Evolutionary conservation across 1,139 yeast species (phyloP).

Genomic region (Yamadazyma taylorii): DNA sequence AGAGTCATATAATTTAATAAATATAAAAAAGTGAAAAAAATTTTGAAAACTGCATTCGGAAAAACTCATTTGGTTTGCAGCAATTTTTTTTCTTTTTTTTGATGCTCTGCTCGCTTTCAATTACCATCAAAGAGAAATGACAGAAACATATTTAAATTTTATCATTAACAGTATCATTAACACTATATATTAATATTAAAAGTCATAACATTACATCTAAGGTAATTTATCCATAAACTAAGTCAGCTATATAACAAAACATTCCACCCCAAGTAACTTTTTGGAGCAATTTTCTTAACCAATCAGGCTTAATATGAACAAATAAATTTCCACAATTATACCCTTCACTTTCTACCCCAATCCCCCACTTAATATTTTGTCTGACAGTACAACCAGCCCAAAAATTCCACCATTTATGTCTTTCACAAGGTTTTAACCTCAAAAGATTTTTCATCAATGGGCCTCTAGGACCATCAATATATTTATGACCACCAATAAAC

Average conservation of each 20-base stretch:
- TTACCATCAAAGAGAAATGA: not conserved
- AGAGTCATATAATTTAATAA: not conserved
- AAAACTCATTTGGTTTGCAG: too few relatives aligned
- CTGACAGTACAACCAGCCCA: conserved; percentile 80
- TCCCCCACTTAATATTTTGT: conserved; percentile 72
- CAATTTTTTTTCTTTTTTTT: too few relatives aligned
- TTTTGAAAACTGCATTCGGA: too few relatives aligned
- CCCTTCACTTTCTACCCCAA: conserved; percentile 86
- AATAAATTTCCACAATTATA: conserved; percentile 64
- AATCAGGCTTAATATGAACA: conserved; percentile 48
- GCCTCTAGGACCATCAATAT: conserved; percentile 90
- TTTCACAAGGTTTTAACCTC: conserved; percentile 73
- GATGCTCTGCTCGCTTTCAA: not conserved
- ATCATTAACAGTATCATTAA: not conserved
- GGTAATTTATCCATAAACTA: conserved; percentile 49
- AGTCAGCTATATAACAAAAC: conserved; percentile 59
- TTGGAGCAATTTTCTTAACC: conserved; percentile 50
- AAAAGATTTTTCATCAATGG: conserved; percentile 77
- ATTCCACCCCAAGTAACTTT: conserved; percentile 70
- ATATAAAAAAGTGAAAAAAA: too few relatives aligned
- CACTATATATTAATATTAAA: not conserved
- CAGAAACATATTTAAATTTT: not conserved
- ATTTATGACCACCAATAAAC: conserved; percentile 83
- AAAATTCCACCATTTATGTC: conserved; percentile 84
- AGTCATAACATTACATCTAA: not conserved